These are phyloP conservation scores for Geranium rotundifolium DNA, from an alignment of 345 rosid genomes.

Conservation along the genomic window DNA sequence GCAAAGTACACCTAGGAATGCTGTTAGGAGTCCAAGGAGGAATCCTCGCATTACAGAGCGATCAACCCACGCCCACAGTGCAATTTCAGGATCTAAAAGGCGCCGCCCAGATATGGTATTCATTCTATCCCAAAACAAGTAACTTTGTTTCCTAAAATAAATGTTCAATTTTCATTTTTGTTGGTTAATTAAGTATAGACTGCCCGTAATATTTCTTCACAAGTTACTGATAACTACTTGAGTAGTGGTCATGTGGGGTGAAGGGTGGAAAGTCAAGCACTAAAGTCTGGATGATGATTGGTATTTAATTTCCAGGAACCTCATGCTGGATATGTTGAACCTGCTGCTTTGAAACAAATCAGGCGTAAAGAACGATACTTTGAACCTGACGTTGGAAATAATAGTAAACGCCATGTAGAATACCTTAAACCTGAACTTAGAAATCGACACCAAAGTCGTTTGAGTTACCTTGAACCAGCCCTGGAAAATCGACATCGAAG, in stretches of 20 bases:
- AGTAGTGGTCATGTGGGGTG: no score
- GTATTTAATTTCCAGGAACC: constrained; percentile 13
- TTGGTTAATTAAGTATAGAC: no score
- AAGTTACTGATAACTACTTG: no score
- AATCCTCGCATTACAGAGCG: constrained; percentile 3
- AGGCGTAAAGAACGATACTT: background rate
- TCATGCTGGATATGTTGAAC: constrained; percentile 15
- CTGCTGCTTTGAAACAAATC: background rate
- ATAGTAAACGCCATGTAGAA: constrained; percentile 4
- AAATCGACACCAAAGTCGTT: background rate
- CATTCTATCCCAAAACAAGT: background rate
- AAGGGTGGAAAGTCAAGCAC: no score
- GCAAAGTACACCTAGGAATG: constrained; percentile 2
- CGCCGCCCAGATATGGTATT: constrained; percentile 15
- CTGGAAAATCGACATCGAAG: background rate
- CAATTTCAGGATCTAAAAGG: constrained; percentile 13
- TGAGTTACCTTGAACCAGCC: background rate
- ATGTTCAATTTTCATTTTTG: no score
- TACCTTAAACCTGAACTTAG: constrained; percentile 5
- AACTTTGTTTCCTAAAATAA: background rate
- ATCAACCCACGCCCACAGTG: constrained; percentile 2
- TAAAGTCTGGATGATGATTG: background rate
- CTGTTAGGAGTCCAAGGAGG: constrained; percentile 7
- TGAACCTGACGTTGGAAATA: constrained; percentile 4
- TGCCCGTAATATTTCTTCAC: no score